These are phyloP conservation scores for Drechslerella dactyloides DNA, from an alignment of 2,329 filamentous ascomycete species.

Conservation along the genomic window DNA sequence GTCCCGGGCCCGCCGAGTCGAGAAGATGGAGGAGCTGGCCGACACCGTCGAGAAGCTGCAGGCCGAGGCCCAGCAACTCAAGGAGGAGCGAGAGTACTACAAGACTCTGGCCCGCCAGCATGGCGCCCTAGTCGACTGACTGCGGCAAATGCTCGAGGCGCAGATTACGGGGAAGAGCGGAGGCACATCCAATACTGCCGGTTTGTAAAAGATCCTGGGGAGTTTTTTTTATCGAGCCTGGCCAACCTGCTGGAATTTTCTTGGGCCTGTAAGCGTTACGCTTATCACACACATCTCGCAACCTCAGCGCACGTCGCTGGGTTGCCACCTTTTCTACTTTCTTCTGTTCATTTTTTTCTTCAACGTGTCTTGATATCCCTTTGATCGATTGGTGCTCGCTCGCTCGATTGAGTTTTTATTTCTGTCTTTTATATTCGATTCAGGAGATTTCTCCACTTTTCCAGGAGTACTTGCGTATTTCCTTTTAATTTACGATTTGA, in stretches of 20 bases:
- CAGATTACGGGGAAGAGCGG: constrained; percentile 14
- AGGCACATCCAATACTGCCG: background rate
- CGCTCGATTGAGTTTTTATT: constrained; percentile 8
- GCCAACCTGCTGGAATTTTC: constrained; percentile 46
- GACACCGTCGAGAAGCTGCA: constrained; percentile 73
- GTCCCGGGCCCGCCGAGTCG: constrained; percentile 83
- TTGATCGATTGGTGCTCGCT: constrained; percentile 17
- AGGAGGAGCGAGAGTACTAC: constrained; percentile 64
- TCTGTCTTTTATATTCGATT: background rate
- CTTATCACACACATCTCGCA: background rate
- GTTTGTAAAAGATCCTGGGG: background rate
- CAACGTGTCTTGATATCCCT: constrained; percentile 14
- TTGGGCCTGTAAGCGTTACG: constrained; percentile 44
- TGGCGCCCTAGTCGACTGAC: constrained; percentile 49
- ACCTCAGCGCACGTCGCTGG: constrained; percentile 4
- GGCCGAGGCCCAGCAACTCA: constrained; percentile 68
- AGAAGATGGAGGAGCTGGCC: constrained; percentile 76
- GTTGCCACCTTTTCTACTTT: constrained; percentile 1
- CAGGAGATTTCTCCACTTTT: background rate
- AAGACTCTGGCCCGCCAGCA: constrained; percentile 49
- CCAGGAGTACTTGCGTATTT: background rate
- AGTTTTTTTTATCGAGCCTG: background rate
- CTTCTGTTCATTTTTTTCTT: constrained; percentile 10
- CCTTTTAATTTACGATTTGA: constrained; percentile 35
- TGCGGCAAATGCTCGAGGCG: constrained; percentile 32